Conservation (phyloP, 2,329 filamentous ascomycete species). For the Aspergillus candidus region DNA sequence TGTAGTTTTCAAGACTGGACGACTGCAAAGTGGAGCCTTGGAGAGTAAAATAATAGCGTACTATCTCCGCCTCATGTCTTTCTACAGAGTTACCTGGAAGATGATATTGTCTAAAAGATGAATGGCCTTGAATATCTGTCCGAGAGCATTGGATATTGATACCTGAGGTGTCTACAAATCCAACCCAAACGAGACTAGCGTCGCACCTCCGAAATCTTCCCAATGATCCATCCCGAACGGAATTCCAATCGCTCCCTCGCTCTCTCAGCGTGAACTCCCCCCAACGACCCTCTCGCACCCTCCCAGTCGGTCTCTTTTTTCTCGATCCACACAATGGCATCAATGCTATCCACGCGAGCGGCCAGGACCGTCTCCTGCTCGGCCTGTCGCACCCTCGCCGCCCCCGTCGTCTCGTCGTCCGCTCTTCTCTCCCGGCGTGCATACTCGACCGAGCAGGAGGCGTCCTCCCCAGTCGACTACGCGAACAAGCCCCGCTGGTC, state of each 20-base stretch:
- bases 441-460: conserved; percentile 23
- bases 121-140: no score
- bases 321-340: conserved; percentile 39
- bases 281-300: conserved; percentile 10
- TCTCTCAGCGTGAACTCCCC: no score
- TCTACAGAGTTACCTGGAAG: no score
- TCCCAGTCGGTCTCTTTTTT: conserved; percentile 11
- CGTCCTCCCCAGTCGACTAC: conserved; percentile 21
- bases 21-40: no score
- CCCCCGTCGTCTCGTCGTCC: conserved; percentile 11
- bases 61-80: no score
- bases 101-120: no score
- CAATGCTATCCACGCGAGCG: conserved; percentile 40
- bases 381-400: conserved; percentile 23
- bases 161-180: background rate
- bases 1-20: no score
- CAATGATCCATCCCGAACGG: conserved; percentile 11
- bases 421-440: conserved; percentile 18
- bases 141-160: no score
- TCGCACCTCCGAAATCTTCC: conserved; percentile 21
- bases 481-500: conserved; percentile 58
- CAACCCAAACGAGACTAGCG: conserved; percentile 20
- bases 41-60: no score
- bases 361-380: conserved; percentile 31
- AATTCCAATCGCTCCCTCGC: no score